Percentiles rank a stretch among this genome's conserved stretches.
Evolutionary conservation across 768 basidiomycete genomes (phyloP).

Genomic region (Suillus decipiens): DNA sequence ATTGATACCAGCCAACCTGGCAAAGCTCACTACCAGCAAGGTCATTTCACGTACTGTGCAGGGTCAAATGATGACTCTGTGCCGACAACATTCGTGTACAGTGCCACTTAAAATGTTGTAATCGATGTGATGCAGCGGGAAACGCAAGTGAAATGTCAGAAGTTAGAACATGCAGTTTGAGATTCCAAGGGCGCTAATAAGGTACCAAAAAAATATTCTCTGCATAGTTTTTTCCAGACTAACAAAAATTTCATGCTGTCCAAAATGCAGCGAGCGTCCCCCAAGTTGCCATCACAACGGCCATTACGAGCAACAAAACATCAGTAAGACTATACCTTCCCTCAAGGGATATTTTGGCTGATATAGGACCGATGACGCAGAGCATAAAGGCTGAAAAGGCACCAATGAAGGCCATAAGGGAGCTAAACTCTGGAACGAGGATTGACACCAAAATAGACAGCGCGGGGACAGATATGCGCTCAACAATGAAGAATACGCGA

Average conservation of each 20-base stretch:
- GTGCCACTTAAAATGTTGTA: too few relatives aligned
- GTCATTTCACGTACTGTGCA: too few relatives aligned
- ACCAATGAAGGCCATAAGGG: conserved; percentile 88
- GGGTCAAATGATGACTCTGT: too few relatives aligned
- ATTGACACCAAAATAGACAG: conserved; percentile 72
- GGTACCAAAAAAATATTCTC: neutral
- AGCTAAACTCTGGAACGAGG: conserved; percentile 75
- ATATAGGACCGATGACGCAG: conserved; percentile 76
- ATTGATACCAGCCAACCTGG: too few relatives aligned
- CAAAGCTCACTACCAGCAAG: too few relatives aligned
- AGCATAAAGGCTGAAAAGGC: conserved; percentile 82
- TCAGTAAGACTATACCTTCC: conserved; percentile 54
- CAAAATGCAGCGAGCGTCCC: conserved; percentile 71
- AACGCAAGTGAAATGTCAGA: neutral
- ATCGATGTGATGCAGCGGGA: neutral
- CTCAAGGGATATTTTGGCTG: conserved; percentile 64
- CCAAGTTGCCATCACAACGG: conserved; percentile 70
- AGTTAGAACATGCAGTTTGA: neutral
- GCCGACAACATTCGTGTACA: too few relatives aligned
- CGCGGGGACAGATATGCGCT: conserved; percentile 58
- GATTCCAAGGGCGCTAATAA: too few relatives aligned
- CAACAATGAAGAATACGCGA: conserved; percentile 46
- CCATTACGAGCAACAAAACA: conserved; percentile 50
- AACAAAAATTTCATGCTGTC: conserved; percentile 26
- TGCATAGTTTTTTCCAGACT: neutral